These are phyloP conservation scores for Nannochloris sp. DNA, from an alignment of 139 green algal genomes.

Conservation along the genomic window DNA sequence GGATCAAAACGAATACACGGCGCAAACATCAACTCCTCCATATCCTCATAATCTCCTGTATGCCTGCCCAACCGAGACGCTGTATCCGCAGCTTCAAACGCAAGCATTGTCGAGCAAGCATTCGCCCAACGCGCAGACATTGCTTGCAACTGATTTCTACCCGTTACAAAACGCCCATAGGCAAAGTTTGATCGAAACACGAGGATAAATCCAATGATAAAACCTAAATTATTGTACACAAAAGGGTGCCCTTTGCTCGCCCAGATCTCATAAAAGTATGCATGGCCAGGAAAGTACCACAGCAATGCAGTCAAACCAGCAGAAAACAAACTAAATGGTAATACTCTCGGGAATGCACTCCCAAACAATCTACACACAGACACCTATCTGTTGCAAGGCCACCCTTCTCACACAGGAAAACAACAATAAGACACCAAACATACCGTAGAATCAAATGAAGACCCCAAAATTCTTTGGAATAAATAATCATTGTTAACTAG, in stretches of 20 bases:
- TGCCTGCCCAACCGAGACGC: neutral
- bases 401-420: neutral
- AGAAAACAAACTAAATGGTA: slow-evolving; percentile 2
- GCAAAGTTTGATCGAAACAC: slow-evolving; percentile 2
- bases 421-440: neutral
- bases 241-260: neutral
- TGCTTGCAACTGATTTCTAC: neutral
- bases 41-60: neutral
- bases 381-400: neutral
- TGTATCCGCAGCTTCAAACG: slow-evolving; percentile 3
- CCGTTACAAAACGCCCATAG: neutral
- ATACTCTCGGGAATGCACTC: neutral
- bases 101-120: neutral
- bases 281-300: neutral
- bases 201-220: slow-evolving; percentile 2
- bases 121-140: neutral
- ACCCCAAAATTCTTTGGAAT: neutral
- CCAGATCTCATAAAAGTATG: neutral
- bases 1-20: neutral
- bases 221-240: slow-evolving; percentile 2
- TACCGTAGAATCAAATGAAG: slow-evolving; percentile 2
- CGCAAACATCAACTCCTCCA: too few species aligned
- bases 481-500: slow-evolving; percentile 5
- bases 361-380: neutral
- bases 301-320: slow-evolving; percentile 1